Base-by-base conservation (phyloP, 2,329 filamentous ascomycete genomes). In the Ophiostoma sp. region DNA sequence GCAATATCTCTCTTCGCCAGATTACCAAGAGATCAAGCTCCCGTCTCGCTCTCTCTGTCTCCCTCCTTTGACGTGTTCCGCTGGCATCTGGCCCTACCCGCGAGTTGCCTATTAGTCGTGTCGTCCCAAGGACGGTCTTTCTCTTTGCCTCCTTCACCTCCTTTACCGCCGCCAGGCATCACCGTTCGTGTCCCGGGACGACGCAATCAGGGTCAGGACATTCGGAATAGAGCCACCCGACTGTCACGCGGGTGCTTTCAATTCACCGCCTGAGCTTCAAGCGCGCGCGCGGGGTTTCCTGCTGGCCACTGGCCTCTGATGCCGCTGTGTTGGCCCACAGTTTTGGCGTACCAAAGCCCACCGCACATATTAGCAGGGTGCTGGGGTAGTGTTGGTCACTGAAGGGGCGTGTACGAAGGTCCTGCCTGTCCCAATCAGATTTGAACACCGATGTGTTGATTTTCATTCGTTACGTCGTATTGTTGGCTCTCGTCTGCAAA, bases 271-370 rank as follows among this genome's bases (percentile, higher is more conserved):
- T 18, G 47, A 52, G 42, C 49, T 44, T 52, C 63, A 44, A 65
- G 49, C 36, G 41, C 16, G 36, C 41, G 36, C 62, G 62, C 62
- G 62, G 66, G 66, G 66, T 68, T 44, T 2, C 27, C 36, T 64
- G 27, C 55, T 60, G 55, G 27, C 55, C 55, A 38, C 55, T 60
- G 55, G 49, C 52, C 27, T 52, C 36, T 64, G 36, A 41, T 42
- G 60, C 58, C 58, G 49, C 41, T 58, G 47, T 65, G 52, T 45
- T 63, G 68, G 49, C 66, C 68, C 65, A 67, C 68, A 49, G 52
- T 40, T 52, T 66, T 69, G 63, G 68, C 66, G 68, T 55, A 44
- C 36, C 49, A 69, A 62, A 47, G 41, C 58, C 68, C 58, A 64
- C 45, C 38, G 38, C 55, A 14, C 44, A 44, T 36, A 58, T 27